Conservation (phyloP, 306 rosid genomes). For the Acacia melanoxylon region DNA sequence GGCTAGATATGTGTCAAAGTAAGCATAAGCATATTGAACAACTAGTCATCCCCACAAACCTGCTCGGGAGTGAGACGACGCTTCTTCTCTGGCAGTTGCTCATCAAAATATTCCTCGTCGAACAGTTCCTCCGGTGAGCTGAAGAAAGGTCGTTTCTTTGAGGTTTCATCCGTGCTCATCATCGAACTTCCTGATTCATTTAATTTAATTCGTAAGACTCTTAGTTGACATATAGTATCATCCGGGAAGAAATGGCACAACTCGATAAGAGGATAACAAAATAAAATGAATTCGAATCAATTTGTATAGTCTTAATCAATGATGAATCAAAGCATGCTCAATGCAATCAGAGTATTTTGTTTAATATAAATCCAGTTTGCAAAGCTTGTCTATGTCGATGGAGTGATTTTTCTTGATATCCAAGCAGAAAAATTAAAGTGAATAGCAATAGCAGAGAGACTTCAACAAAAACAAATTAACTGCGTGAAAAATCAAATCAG, state of each 20-base stretch:
- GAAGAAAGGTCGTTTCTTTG: constrained; percentile 77
- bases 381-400: background rate
- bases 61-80: constrained; percentile 94
- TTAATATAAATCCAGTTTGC: background rate
- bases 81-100: constrained; percentile 93
- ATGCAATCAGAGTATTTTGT: background rate
- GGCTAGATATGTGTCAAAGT: constrained; percentile 9
- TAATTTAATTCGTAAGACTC: background rate
- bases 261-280: background rate
- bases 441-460: background rate
- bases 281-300: background rate
- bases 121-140: constrained; percentile 78
- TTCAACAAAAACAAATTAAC: background rate
- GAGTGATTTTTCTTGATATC: constrained; percentile 21
- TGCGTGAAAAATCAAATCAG: background rate
- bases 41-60: constrained; percentile 43
- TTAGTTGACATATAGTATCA: background rate
- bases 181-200: constrained; percentile 59
- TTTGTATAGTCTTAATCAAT: background rate
- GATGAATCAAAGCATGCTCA: background rate
- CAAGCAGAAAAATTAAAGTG: constrained; percentile 10
- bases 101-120: constrained; percentile 89
- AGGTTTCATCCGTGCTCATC: constrained; percentile 75
- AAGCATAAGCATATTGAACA: constrained; percentile 31
- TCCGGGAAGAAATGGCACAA: background rate